These are phyloP conservation scores for Sphaceloma murrayae DNA, from an alignment of 2,329 filamentous ascomycete species.

Conservation along the genomic window DNA sequence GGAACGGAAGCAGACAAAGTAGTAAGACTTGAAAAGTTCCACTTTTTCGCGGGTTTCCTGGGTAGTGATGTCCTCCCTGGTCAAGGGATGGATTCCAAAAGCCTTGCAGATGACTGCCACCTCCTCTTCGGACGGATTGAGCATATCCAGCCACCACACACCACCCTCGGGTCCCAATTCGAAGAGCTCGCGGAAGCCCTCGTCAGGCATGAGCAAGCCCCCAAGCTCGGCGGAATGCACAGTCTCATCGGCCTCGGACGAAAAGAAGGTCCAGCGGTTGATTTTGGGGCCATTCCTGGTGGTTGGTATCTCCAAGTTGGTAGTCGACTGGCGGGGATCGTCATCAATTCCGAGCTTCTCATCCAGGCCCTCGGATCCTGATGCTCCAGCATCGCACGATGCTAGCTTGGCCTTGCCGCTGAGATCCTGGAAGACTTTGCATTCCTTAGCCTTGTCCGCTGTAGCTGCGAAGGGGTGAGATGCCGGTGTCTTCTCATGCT, in stretches of 20 bases:
- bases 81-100: slow-evolving; percentile 91
- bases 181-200: slow-evolving; percentile 83
- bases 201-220: slow-evolving; percentile 78
- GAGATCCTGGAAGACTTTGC: slow-evolving; percentile 21
- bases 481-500: slow-evolving; percentile 39
- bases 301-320: slow-evolving; percentile 21
- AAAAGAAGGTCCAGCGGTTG: slow-evolving; percentile 94
- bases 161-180: slow-evolving; percentile 60
- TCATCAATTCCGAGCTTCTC: slow-evolving; percentile 33
- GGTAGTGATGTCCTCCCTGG: slow-evolving; percentile 89
- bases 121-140: slow-evolving; percentile 81
- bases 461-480: slow-evolving; percentile 31
- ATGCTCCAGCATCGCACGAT: slow-evolving; percentile 16
- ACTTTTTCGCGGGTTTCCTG: slow-evolving; percentile 98
- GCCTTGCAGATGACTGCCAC: slow-evolving; percentile 81
- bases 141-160: slow-evolving; percentile 98
- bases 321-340: slow-evolving; percentile 32
- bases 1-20: slow-evolving; percentile 94
- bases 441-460: slow-evolving; percentile 21
- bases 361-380: slow-evolving; percentile 28
- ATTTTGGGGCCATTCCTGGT: slow-evolving; percentile 30
- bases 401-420: slow-evolving; percentile 1
- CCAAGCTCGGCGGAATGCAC: slow-evolving; percentile 85
- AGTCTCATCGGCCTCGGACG: slow-evolving; percentile 84
- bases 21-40: slow-evolving; percentile 93